Conservation (phyloP, 1,284 basidiomycete genomes). For the Boletus smithii region DNA sequence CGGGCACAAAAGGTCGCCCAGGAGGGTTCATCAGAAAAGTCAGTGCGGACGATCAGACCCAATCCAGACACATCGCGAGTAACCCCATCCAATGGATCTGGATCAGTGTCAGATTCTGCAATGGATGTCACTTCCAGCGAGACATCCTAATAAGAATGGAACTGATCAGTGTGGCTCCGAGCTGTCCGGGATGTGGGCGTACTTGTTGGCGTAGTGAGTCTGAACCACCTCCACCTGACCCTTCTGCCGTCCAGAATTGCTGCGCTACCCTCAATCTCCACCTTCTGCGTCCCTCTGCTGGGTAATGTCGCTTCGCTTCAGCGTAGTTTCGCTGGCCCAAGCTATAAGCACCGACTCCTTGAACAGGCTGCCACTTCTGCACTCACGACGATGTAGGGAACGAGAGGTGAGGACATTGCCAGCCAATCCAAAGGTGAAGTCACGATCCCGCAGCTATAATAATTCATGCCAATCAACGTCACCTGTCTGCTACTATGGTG, state of each 20-base stretch:
- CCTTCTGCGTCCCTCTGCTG: conserved; percentile 40
- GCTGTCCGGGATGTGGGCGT: background rate
- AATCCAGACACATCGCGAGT: conserved; percentile 35
- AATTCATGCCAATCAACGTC: too few species aligned
- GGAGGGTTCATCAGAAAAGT: conserved; percentile 61
- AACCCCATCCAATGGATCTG: conserved; percentile 44
- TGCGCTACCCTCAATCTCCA: conserved; percentile 39
- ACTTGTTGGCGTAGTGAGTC: conserved; percentile 15
- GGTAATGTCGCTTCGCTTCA: conserved; percentile 33
- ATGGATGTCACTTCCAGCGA: conserved; percentile 26
- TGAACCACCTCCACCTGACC: conserved; percentile 18
- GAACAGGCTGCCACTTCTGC: background rate
- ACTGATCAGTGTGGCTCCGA: conserved; percentile 1
- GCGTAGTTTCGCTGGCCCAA: conserved; percentile 36
- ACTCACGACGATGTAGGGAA: conserved; percentile 21
- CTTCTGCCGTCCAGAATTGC: conserved; percentile 37
- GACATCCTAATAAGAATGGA: conserved; percentile 16
- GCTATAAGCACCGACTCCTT: conserved; percentile 7
- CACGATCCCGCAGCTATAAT: too few species aligned
- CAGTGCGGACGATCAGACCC: conserved; percentile 65
- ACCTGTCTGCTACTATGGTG: background rate
- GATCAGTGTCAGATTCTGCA: conserved; percentile 41
- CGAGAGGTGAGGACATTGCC: conserved; percentile 22
- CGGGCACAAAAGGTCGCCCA: conserved; percentile 54
- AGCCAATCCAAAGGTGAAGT: background rate